phyloP scores from a whole-genome alignment of 1,139 yeast genomes.

The Debaryomyces robertsiae region DNA sequence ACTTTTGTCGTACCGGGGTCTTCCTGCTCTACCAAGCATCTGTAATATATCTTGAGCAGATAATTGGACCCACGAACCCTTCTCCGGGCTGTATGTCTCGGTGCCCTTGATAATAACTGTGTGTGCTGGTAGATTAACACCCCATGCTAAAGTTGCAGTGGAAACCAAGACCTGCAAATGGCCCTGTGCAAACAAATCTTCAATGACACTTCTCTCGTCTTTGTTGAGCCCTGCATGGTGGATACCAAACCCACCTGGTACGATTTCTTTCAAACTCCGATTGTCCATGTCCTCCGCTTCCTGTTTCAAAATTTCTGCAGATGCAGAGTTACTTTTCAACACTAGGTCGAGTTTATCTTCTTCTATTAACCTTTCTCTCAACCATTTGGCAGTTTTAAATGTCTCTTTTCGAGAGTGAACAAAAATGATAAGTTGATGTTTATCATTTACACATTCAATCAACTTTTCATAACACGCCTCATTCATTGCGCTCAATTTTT shows the following conservation, averaged over 20 bases:
- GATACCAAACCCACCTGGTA: slow-evolving; percentile 79
- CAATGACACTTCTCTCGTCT: slow-evolving; percentile 75
- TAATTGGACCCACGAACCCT: slow-evolving; percentile 83
- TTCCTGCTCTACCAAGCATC: slow-evolving; percentile 96
- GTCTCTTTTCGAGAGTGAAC: slow-evolving; percentile 97
- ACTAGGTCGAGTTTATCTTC: slow-evolving; percentile 53
- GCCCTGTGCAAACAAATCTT: slow-evolving; percentile 88
- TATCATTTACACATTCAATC: slow-evolving; percentile 56
- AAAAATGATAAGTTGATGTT: slow-evolving; percentile 81
- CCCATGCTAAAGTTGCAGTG: slow-evolving; percentile 98
- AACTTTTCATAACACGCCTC: slow-evolving; percentile 89
- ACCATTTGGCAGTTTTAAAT: slow-evolving; percentile 74
- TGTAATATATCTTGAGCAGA: slow-evolving; percentile 94
- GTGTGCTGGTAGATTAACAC: slow-evolving; percentile 96
- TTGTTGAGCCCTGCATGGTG: slow-evolving; percentile 93
- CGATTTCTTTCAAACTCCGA: slow-evolving; percentile 57
- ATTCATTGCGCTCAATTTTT: slow-evolving; percentile 80
- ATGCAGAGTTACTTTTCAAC: slow-evolving; percentile 57
- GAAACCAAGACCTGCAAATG: slow-evolving; percentile 80
- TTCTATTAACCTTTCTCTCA: slow-evolving; percentile 62
- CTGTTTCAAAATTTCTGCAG: slow-evolving; percentile 59
- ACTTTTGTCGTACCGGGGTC: slow-evolving; percentile 88
- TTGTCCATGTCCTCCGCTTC: slow-evolving; percentile 64
- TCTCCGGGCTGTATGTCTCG: slow-evolving; percentile 88
- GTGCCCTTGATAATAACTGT: slow-evolving; percentile 96